Evolutionary conservation across 192 early-diverging fungal species (phyloP).

Genomic region (Coemansia interrupta): DNA sequence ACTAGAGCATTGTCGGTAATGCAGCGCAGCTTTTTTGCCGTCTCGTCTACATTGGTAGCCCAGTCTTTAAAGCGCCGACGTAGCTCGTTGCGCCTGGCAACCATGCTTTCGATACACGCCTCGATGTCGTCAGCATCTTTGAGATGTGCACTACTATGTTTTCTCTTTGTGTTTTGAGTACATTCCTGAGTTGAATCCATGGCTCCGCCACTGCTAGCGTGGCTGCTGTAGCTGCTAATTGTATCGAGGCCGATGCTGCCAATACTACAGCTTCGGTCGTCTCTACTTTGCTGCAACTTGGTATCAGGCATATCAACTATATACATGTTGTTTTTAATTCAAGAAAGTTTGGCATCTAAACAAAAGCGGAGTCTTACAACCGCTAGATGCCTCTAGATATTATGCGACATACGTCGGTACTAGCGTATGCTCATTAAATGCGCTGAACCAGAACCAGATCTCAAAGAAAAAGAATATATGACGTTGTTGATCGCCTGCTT

Average conservation of each 20-base stretch:
- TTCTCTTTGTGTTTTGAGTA: background rate
- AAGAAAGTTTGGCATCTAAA: background rate
- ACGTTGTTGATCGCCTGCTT: no score
- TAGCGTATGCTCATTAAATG: no score
- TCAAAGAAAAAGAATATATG: no score
- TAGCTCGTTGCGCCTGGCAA: slow-evolving; percentile 33
- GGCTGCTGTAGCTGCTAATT: slow-evolving; percentile 7
- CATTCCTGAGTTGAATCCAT: no score
- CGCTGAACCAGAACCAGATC: no score
- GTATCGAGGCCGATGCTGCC: slow-evolving; percentile 7
- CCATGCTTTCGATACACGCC: slow-evolving; percentile 25
- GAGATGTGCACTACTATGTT: background rate
- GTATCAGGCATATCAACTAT: background rate
- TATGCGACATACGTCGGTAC: no score
- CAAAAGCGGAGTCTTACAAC: no score
- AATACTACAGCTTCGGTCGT: slow-evolving; percentile 1
- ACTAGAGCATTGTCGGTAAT: slow-evolving; percentile 46
- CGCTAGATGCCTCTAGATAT: no score
- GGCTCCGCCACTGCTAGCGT: background rate
- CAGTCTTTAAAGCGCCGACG: slow-evolving; percentile 48
- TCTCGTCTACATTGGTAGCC: slow-evolving; percentile 21
- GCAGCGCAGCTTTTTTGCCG: slow-evolving; percentile 20
- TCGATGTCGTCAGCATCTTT: slow-evolving; percentile 15
- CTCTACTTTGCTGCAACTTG: background rate
- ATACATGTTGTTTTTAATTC: background rate